Evolutionary conservation across 257 asterid species (phyloP).

Genomic region (Gardenia jasminoides): DNA sequence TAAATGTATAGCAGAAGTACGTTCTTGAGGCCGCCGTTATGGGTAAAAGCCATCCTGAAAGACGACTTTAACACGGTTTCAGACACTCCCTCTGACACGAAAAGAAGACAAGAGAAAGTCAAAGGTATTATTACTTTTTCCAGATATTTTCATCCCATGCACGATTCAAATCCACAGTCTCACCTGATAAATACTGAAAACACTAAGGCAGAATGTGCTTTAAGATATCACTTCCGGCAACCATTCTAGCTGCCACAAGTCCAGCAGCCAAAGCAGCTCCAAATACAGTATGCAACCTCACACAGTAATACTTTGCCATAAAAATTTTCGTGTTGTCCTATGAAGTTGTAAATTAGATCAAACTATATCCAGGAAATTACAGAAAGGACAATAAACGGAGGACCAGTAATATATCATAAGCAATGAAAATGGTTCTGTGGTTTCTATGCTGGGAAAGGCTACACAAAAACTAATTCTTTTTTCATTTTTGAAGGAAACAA

Average conservation of each 20-base stretch:
- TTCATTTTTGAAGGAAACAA: too few relatives aligned
- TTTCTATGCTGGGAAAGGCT: neutral
- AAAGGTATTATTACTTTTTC: too few relatives aligned
- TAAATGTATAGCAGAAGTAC: neutral
- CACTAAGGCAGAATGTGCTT: conserved; percentile 33
- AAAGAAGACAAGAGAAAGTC: too few relatives aligned
- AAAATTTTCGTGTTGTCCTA: conserved; percentile 69
- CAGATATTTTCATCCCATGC: neutral
- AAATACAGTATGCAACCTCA: conserved; percentile 65
- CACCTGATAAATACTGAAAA: neutral
- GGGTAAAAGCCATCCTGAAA: neutral
- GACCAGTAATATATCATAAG: neutral
- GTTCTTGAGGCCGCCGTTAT: neutral
- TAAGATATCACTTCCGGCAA: conserved; percentile 41
- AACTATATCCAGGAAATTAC: neutral
- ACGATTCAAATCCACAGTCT: neutral
- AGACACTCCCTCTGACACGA: too few relatives aligned
- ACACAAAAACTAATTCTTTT: too few relatives aligned
- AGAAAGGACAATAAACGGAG: neutral
- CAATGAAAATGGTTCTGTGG: neutral
- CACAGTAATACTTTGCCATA: conserved; percentile 76
- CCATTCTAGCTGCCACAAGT: conserved; percentile 56
- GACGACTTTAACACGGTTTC: neutral
- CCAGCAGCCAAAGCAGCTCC: conserved; percentile 77
- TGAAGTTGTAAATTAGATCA: conserved; percentile 5